These are phyloP conservation scores for Rhodotorula babjevae DNA, from an alignment of 768 basidiomycete species.

Conservation along the genomic window DNA sequence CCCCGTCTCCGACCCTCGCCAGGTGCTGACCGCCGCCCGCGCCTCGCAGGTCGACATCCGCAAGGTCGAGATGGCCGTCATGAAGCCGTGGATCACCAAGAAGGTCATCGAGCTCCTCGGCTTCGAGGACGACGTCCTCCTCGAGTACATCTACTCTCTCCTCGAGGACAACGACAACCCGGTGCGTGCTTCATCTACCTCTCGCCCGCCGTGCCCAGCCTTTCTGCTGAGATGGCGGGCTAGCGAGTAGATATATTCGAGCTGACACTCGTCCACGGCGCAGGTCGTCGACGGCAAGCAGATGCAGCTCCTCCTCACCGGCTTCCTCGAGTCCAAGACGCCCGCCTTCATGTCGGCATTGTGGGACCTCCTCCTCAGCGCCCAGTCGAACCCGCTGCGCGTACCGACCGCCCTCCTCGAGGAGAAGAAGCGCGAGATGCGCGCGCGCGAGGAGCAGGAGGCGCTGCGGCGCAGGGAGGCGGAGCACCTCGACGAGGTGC, in stretches of 20 bases:
- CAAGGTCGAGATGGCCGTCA: conserved; percentile 58
- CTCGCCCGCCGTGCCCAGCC: background rate
- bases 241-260: no score
- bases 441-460: conserved; percentile 49
- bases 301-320: conserved; percentile 91
- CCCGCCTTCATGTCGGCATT: conserved; percentile 77
- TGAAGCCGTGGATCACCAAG: conserved; percentile 92
- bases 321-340: conserved; percentile 85
- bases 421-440: conserved; percentile 85
- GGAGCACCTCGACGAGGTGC: conserved; percentile 59
- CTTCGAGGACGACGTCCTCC: conserved; percentile 92
- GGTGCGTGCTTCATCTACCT: conserved; percentile 51
- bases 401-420: conserved; percentile 87
- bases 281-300: conserved; percentile 87
- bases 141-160: conserved; percentile 92
- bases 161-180: conserved; percentile 78
- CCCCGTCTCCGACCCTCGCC: background rate
- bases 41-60: conserved; percentile 40
- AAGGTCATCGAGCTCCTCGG: conserved; percentile 84
- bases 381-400: conserved; percentile 79
- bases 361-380: conserved; percentile 89
- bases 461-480: conserved; percentile 57
- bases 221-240: no score
- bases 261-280: background rate
- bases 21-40: background rate